These are phyloP conservation scores for Kwoniella botswanensis DNA, from an alignment of 768 basidiomycete genomes.

Conservation along the genomic window DNA sequence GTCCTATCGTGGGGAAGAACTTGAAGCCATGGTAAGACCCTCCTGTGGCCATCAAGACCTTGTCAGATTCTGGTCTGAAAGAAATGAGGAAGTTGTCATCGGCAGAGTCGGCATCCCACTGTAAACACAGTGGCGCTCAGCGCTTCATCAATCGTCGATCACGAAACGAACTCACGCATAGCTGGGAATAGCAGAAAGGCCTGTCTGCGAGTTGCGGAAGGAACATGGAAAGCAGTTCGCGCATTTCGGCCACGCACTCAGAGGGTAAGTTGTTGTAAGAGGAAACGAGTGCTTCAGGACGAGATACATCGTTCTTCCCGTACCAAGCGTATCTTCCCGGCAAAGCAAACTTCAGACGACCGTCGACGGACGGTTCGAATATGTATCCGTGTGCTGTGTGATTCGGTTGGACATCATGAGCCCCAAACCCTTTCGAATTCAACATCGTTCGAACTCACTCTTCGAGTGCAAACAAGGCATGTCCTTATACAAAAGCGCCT, in stretches of 20 bases:
- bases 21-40: constrained; percentile 13
- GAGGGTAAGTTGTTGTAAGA: constrained; percentile 10
- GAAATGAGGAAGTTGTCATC: constrained; percentile 11
- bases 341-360: constrained; percentile 10
- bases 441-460: background rate
- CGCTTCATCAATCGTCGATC: background rate
- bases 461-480: constrained; percentile 13
- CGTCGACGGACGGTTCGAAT: constrained; percentile 9
- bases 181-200: constrained; percentile 5
- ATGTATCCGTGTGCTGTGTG: constrained; percentile 5
- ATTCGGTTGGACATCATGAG: background rate
- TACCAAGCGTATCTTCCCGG: constrained; percentile 14
- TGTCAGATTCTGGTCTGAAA: constrained; percentile 4
- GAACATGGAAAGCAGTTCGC: constrained; percentile 4
- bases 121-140: background rate
- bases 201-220: constrained; percentile 5
- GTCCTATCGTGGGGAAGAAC: constrained; percentile 11
- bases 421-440: background rate
- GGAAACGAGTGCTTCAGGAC: constrained; percentile 7
- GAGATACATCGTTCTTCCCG: constrained; percentile 1
- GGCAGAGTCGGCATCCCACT: constrained; percentile 13
- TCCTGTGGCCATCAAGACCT: constrained; percentile 3
- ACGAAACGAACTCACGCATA: background rate
- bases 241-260: constrained; percentile 2
- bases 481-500: constrained; percentile 3